Evolutionary conservation across 768 basidiomycete genomes (phyloP).

Genomic region (Plicaturopsis crispa): DNA sequence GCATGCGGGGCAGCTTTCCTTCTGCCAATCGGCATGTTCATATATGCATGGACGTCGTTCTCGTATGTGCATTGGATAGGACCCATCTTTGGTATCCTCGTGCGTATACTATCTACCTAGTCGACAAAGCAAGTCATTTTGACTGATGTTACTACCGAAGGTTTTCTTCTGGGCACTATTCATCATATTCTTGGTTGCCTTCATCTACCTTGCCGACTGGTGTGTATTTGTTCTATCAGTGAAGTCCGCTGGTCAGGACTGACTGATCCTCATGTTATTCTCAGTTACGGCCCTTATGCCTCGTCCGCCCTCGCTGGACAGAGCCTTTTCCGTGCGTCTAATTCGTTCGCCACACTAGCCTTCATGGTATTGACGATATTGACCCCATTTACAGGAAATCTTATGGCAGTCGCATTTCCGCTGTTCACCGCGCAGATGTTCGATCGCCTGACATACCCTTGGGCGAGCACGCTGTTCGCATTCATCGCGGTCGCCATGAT

Average conservation of each 20-base stretch:
- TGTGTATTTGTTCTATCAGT: slow-evolving; percentile 27
- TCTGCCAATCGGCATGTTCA: slow-evolving; percentile 57
- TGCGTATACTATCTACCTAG: slow-evolving; percentile 10
- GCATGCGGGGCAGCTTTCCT: slow-evolving; percentile 48
- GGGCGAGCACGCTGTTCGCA: slow-evolving; percentile 54
- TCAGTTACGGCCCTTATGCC: slow-evolving; percentile 51
- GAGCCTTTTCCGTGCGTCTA: slow-evolving; percentile 43
- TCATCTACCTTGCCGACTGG: slow-evolving; percentile 60
- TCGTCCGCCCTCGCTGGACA: slow-evolving; percentile 66
- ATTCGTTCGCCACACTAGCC: neutral
- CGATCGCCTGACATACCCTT: slow-evolving; percentile 42
- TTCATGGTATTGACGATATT: neutral
- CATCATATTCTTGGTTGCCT: slow-evolving; percentile 51
- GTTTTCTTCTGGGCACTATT: slow-evolving; percentile 44
- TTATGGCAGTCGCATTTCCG: slow-evolving; percentile 46
- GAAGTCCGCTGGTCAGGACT: neutral
- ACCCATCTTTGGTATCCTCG: slow-evolving; percentile 43
- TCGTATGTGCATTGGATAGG: slow-evolving; percentile 53
- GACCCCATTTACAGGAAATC: slow-evolving; percentile 29
- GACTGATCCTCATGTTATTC: neutral
- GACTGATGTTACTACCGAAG: slow-evolving; percentile 15
- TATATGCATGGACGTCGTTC: slow-evolving; percentile 65
- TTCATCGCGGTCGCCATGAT: slow-evolving; percentile 44
- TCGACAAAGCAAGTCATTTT: slow-evolving; percentile 2
- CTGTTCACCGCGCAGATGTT: slow-evolving; percentile 61